phyloP scores from a whole-genome alignment of 192 early-diverging fungal genomes.

The Dissophora ornata region DNA sequence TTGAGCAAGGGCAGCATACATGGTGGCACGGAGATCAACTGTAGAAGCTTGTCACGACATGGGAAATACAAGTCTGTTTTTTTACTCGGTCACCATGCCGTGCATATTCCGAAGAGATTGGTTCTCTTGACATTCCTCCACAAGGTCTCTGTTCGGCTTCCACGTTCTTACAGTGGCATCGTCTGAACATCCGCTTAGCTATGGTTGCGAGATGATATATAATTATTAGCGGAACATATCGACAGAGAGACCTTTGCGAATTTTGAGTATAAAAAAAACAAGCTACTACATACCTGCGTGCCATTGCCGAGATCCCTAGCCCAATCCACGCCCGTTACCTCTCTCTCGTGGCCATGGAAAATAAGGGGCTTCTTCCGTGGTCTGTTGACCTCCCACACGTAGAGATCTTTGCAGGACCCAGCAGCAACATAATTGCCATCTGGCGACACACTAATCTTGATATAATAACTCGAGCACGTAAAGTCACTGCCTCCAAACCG shows the following conservation, averaged over 20 bases:
- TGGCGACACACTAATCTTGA: constrained; percentile 74
- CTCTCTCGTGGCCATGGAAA: constrained; percentile 73
- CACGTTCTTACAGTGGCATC: constrained; percentile 82
- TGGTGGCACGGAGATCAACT: too few relatives aligned
- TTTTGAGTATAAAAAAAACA: not conserved
- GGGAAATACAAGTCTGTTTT: not conserved
- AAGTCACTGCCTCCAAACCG: constrained; percentile 64
- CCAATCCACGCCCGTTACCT: constrained; percentile 84
- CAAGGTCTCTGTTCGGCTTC: constrained; percentile 54
- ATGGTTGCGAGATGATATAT: too few relatives aligned
- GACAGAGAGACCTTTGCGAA: too few relatives aligned
- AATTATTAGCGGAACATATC: too few relatives aligned
- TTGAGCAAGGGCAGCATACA: too few relatives aligned
- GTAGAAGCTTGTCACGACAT: too few relatives aligned
- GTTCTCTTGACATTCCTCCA: constrained; percentile 26
- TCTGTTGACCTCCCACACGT: constrained; percentile 76
- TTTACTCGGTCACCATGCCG: constrained; percentile 34
- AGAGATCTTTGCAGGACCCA: constrained; percentile 77
- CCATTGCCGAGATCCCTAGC: constrained; percentile 57
- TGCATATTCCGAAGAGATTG: constrained; percentile 23
- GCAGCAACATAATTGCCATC: constrained; percentile 78
- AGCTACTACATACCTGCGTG: constrained; percentile 63
- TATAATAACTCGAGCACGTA: constrained; percentile 73
- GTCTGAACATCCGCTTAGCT: constrained; percentile 83
- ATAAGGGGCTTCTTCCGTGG: constrained; percentile 58